A percentile compares a stretch with the other conserved stretches of the same genome.
phyloP scores from a whole-genome alignment of 106 monocot genomes.

The Phalaenopsis equestris region DNA sequence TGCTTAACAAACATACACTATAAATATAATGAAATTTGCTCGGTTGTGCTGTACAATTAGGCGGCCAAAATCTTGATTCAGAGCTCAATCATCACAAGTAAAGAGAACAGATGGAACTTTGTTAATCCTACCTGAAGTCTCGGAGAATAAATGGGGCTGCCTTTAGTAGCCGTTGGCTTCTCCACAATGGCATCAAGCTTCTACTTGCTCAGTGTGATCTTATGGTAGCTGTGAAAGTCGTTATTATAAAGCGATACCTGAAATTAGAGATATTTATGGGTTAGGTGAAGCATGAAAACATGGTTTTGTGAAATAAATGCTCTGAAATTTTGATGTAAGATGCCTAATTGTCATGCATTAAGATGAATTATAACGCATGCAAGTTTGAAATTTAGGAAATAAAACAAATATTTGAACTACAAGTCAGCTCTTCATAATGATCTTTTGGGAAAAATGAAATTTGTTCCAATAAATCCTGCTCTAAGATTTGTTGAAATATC shows the following conservation, averaged over 20 bases:
- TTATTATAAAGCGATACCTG: neutral
- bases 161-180: neutral
- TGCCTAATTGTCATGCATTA: neutral
- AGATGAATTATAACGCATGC: neutral
- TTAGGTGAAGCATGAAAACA: neutral
- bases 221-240: neutral
- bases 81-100: neutral
- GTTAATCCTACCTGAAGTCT: neutral
- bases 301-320: neutral
- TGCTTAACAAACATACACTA: too few relatives aligned
- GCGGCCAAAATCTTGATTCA: neutral
- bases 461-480: too few relatives aligned
- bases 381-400: neutral
- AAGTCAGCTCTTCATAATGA: too few relatives aligned
- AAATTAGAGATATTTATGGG: neutral
- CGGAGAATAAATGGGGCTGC: neutral
- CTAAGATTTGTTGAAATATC: too few relatives aligned
- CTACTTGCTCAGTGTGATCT: conserved; percentile 2
- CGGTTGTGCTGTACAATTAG: neutral
- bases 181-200: neutral
- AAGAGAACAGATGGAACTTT: neutral
- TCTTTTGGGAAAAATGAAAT: too few relatives aligned
- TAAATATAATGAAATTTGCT: neutral
- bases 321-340: neutral
- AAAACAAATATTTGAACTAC: too few relatives aligned